Conservation (phyloP, 352 stramenopile species). For the Phytophthora sojae region DNA sequence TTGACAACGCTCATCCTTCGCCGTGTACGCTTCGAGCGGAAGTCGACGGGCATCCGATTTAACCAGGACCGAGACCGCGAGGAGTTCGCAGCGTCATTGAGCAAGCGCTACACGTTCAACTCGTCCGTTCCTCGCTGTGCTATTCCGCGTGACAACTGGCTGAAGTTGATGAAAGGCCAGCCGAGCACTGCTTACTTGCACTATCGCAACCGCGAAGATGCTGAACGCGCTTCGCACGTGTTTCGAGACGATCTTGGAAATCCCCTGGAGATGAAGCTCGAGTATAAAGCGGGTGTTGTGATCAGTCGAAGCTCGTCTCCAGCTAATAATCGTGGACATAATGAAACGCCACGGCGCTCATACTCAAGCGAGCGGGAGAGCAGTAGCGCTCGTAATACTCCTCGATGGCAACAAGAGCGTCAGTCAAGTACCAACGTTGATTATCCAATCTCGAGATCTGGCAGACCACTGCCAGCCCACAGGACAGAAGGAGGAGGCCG, state of each 20-base stretch:
- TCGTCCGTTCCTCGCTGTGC: slow-evolving; percentile 51
- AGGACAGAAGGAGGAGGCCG: neutral
- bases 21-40: slow-evolving; percentile 50
- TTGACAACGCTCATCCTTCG: slow-evolving; percentile 47
- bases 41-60: slow-evolving; percentile 61
- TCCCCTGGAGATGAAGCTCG: slow-evolving; percentile 44
- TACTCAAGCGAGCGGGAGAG: slow-evolving; percentile 40
- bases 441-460: slow-evolving; percentile 12
- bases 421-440: slow-evolving; percentile 6
- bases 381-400: slow-evolving; percentile 13
- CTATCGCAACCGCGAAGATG: slow-evolving; percentile 56
- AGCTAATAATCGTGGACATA: neutral
- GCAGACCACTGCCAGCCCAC: slow-evolving; percentile 5
- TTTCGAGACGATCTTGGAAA: slow-evolving; percentile 51
- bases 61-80: slow-evolving; percentile 61
- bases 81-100: slow-evolving; percentile 48
- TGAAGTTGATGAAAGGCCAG: slow-evolving; percentile 42
- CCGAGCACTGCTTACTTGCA: slow-evolving; percentile 47
- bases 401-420: slow-evolving; percentile 11
- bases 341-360: slow-evolving; percentile 23
- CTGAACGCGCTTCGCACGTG: slow-evolving; percentile 37
- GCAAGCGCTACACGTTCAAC: slow-evolving; percentile 59
- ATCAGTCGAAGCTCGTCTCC: slow-evolving; percentile 31
- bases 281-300: slow-evolving; percentile 38
- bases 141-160: slow-evolving; percentile 63